Percentiles rank a stretch among this genome's conserved stretches.
Conservation (phyloP, 768 basidiomycete species). For the Leccinum boreale region DNA sequence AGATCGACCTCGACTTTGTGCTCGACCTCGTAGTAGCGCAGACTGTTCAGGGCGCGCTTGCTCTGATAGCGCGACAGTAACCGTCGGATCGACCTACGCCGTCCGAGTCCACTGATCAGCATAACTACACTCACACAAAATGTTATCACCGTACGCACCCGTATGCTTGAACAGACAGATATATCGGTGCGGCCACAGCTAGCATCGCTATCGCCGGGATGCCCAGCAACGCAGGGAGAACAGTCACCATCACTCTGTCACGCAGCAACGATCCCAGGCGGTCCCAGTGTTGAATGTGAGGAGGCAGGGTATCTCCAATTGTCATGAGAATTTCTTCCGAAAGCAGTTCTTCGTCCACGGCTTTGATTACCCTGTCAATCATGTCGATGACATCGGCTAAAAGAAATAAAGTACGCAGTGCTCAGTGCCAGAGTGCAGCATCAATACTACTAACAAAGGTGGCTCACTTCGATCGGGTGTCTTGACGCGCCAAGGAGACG, state of each 20-base stretch:
- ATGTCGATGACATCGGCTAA: background rate
- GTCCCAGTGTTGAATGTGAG: slow-evolving; percentile 7
- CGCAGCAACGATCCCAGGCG: slow-evolving; percentile 3
- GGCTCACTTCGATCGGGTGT: background rate
- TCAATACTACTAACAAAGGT: background rate
- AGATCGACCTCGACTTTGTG: background rate
- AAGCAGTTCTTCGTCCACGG: background rate
- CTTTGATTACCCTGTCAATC: background rate
- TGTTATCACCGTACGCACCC: background rate
- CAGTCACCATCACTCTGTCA: background rate
- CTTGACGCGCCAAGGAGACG: background rate
- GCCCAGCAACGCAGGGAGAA: slow-evolving; percentile 3
- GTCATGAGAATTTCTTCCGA: background rate
- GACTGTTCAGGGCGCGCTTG: background rate
- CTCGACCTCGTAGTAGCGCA: background rate
- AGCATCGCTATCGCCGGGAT: background rate
- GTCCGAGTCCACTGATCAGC: background rate
- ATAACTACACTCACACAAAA: background rate
- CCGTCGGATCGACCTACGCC: background rate
- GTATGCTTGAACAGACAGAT: background rate
- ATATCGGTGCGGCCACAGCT: background rate
- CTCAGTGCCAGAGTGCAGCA: background rate
- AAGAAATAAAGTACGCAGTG: background rate
- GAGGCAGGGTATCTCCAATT: background rate
- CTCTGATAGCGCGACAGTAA: background rate